Evolutionary conservation across 441 rosid genomes (phyloP), one percentile per base, ranked within the genome.

Genomic region (Theobroma grandiflorum): DNA sequence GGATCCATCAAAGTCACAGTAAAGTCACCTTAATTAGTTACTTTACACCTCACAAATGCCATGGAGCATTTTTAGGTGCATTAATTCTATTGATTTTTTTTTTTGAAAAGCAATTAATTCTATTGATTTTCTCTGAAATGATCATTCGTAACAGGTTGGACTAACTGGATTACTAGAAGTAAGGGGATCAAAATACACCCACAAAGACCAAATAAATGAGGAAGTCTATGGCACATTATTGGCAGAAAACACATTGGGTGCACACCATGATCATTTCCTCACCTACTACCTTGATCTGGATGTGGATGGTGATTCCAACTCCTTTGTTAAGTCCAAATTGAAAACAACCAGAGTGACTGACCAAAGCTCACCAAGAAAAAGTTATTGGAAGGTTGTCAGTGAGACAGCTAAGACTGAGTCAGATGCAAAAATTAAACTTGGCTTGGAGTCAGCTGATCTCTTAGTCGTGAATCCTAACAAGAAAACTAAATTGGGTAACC

Each of bases 221-320:
- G 93, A 91, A 45, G 77, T 78, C 6, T 87, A 87, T 33, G 94
- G 97, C 5, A 84, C 91, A 43, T 80, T 91, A 20, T 50, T 93
- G 35, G 91, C 87, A 31, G 93, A 91, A 58, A 88, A 90, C 38
- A 81, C 89, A 3, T 61, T 93, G 0, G 93, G 91, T 22, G 57
- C 85, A 2, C 38, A 87, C 80, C 95, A 91, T 62, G 92, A 90
- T 82, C 97, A 93, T 80, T 87, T 88, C 85, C 65, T 93, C 11
- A 80, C 81, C 67, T 90, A 79, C 74, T 85, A 88, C 78, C 89
- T 93, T 43, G 95, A 91, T 79, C 89, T 93, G 2, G 97, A 93
- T 78, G 84, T 93, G 15, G 93, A 91, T n/a, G 94, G 95, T 18
- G 72, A 81, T 35, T 62, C 82, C 8, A 93, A 93, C 71, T 91